Evolutionary conservation across 768 basidiomycete genomes (phyloP), one percentile per base, ranked within the genome.

Genomic region (Rhodotorula taiwanensis): DNA sequence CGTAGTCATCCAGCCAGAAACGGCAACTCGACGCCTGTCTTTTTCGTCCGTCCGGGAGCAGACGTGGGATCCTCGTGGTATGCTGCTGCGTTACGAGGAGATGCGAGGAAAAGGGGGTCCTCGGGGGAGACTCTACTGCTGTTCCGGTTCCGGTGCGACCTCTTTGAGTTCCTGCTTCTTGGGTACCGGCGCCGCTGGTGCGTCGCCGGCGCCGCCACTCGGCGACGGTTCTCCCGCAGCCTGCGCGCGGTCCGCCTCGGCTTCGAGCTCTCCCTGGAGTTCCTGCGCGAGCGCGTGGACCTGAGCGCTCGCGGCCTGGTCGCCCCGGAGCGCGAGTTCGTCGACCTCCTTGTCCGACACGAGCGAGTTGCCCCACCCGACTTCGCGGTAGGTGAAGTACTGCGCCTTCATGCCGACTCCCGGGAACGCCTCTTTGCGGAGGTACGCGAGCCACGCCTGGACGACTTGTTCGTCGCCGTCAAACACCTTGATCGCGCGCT

Each of bases 351-450:
- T 20, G 47, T 55, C 20, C 5, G 45, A 43, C 25, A 74, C 74
- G 72, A 78, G 74, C 34, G 77, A 76, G 47, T 73, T 69, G 13
- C 82, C 82, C 76, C 81, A 69, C 68, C 84, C 79, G 76, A 80
- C 36, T 74, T 84, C 79, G 75, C 79, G 78, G 77, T 81, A 77
- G 72, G 90, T 85, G 84, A 89, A 91, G 63, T 81, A 81, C 52
- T 86, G 83, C 27, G 86, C 83, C 67, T 87, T 80, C 79, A 97
- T 84, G 28, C 91, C 92, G 1, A 98, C 89, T 34, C 94, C 93
- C 0, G 84, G 84, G 71, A 95, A 75, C 47, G 82, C 81, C 76
- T 97, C 85, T 66, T 79, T 79, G 70, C 83, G 77, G 43, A 98
- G 74, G 73, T 94, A 98, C 68, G 80, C 77, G 56, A 89, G 76